Base-by-base conservation (phyloP, 106 monocot genomes). In the Apostasia ramifera region DNA sequence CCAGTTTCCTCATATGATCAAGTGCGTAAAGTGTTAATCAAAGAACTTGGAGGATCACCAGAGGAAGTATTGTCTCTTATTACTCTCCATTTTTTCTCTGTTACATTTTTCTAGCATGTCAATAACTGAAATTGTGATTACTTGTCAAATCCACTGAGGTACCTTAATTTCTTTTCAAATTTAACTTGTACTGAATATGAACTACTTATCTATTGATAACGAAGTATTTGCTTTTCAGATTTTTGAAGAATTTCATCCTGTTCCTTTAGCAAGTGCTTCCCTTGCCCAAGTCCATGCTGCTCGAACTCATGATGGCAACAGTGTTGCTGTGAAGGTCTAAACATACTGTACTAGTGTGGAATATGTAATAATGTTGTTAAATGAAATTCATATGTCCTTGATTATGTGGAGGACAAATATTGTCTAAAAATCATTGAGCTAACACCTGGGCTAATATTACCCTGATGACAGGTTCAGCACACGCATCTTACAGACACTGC, bases 271-370 rank as follows among this genome's bases (percentile, higher is more conserved):
- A 61, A 95, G 95, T 80, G 95, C 95, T 67, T 95, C 95, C 40
- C 84, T 95, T 84, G 95, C 95, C 9, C 95, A 95, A 91, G 95
- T 95, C 76, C 95, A 95, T 88, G 78, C 81, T 73, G 95, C 95
- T 73, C 73, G 55, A 41, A 83, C 88, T 40, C 86, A 86, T 81
- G 87, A 91, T 75, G 95, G 95, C 7, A 71, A 59, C 72, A 86
- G 82, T 67, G 95, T 95, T 59, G 95, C 95, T 56, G 91, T 95
- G 8, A 95, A 95, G 95, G 95, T 95, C 74, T 60, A 2, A n/a
- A 67, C 44, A 44, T 41, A 8, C 5, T 26, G 26, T 26, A 26
- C 26, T 26, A 26, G 26, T 26, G 26, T 26, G 26, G 26, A 26
- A 26, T 26, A 26, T 26, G 26, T 26, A 26, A 26, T 26, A 26